Percentiles rank a stretch among this genome's conserved stretches.
Evolutionary conservation across 306 rosid genomes (phyloP).

Genomic region (Begonia loranthoides): DNA sequence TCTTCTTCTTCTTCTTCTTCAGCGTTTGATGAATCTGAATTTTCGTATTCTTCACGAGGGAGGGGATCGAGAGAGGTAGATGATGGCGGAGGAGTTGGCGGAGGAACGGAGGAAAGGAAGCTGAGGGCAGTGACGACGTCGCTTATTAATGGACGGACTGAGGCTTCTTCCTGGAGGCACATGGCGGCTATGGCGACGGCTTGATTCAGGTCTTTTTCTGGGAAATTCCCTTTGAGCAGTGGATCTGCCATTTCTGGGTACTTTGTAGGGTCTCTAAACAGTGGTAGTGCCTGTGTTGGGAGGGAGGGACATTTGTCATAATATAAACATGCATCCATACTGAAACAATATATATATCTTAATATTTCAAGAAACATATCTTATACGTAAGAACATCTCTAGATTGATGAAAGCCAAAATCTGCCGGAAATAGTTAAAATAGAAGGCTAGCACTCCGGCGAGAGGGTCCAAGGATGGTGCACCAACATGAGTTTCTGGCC

Average conservation of each 20-base stretch:
- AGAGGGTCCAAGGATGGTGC: too few species aligned
- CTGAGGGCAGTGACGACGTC: slow-evolving; percentile 72
- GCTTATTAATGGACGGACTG: slow-evolving; percentile 76
- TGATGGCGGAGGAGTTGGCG: slow-evolving; percentile 11
- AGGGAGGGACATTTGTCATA: too few species aligned
- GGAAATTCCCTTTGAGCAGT: slow-evolving; percentile 30
- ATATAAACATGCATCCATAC: too few species aligned
- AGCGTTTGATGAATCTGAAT: background rate
- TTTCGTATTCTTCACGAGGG: too few species aligned
- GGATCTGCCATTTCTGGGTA: slow-evolving; percentile 74
- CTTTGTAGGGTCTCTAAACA: slow-evolving; percentile 60
- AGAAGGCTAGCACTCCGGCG: too few species aligned
- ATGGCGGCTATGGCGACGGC: slow-evolving; percentile 85
- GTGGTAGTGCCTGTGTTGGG: slow-evolving; percentile 55
- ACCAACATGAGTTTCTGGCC: too few species aligned
- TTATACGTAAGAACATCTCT: too few species aligned
- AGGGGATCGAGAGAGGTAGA: background rate
- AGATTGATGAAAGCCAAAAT: too few species aligned
- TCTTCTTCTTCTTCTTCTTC: background rate
- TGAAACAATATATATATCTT: too few species aligned
- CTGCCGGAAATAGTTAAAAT: too few species aligned
- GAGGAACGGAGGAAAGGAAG: slow-evolving; percentile 43
- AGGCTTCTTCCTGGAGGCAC: slow-evolving; percentile 87
- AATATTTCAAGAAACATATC: too few species aligned
- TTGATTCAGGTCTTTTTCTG: slow-evolving; percentile 82